Base-by-base conservation (phyloP, 1,284 basidiomycete genomes). In the Apiotrichum siamense region DNA sequence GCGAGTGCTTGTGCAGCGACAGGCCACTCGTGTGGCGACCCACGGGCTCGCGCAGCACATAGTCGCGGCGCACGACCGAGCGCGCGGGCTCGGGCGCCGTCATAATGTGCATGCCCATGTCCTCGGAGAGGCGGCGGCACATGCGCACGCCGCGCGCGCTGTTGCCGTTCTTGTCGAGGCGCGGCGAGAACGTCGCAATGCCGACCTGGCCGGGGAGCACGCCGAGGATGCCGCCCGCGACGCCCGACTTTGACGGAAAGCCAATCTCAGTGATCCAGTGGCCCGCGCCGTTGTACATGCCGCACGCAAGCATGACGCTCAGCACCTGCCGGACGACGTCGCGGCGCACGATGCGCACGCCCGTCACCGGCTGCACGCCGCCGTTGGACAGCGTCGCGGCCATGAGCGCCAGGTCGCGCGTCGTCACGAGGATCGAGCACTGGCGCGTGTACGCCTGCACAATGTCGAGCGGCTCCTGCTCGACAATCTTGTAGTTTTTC, bases 31-130 rank as follows among this genome's bases (percentile, higher is more conserved):
- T n/a, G n/a, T n/a, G n/a, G n/a, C n/a, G 3, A 11, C 7, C n/a
- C n/a, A 17, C 18, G 11, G 54, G 54, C 31, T 48, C 15, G 18
- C 24, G 24, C 26, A 57, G 49, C 38, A 54, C 21, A 37, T 57
- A 54, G 52, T 57, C 46, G 7, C 55, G 42, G 13, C 55, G 43
- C 3, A 57, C 36, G 39, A 54, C 52, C 18, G 49, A 40, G 26
- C 55, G 55, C 15, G 42, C 43, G 1, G 55, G 55, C 41, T 57
- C 55, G 29, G 52, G 46, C 23, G 52, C 49, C 24, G 50, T 24
- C 52, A 54, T 54, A 25, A 57, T 57, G 52, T 57, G 55, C 47
- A 57, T 35, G 26, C 55, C 55, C 55, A 57, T 57, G 49, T 57
- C 55, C 44, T 57, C 49, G 12, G n/a, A 23, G 20, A 57, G 39